These are phyloP conservation scores for Fomitopsis pinicola DNA, from an alignment of 1,284 basidiomycete species.

Conservation along the genomic window DNA sequence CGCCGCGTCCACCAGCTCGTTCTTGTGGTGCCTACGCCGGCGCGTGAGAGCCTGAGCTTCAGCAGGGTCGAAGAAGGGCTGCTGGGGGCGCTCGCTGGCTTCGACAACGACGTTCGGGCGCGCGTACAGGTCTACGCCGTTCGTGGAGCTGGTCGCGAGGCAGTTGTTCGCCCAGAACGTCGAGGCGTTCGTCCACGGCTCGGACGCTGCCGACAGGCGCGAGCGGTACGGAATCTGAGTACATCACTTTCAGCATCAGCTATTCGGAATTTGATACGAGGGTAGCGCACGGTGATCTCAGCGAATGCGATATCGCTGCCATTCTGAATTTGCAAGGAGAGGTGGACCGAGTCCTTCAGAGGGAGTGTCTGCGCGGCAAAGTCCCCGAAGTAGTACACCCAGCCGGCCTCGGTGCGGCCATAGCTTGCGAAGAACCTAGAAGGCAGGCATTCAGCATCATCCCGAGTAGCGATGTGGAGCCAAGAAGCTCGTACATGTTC, in stretches of 20 bases:
- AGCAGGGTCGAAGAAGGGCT: constrained; percentile 33
- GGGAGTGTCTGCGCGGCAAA: constrained; percentile 59
- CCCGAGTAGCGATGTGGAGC: too few relatives aligned
- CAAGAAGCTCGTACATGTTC: constrained; percentile 24
- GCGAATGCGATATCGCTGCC: constrained; percentile 31
- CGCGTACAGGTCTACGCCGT: constrained; percentile 43
- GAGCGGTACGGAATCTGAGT: constrained; percentile 55
- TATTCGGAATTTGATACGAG: background rate
- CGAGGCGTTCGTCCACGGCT: constrained; percentile 44
- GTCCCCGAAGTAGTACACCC: constrained; percentile 58
- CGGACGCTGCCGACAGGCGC: constrained; percentile 38
- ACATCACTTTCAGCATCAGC: background rate
- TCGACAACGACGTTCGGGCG: background rate
- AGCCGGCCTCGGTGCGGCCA: constrained; percentile 33
- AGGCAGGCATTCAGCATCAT: too few relatives aligned
- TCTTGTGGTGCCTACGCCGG: constrained; percentile 38
- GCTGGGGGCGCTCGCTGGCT: constrained; percentile 35
- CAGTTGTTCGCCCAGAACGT: constrained; percentile 54
- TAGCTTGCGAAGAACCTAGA: constrained; percentile 39
- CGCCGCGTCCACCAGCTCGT: constrained; percentile 46
- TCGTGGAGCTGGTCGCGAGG: constrained; percentile 43
- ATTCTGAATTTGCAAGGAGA: constrained; percentile 44
- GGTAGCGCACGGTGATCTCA: constrained; percentile 36
- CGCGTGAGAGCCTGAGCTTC: background rate
- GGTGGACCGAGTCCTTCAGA: constrained; percentile 43